Conservation (phyloP, 345 rosid species). For the Sisymbrium altissimum region DNA sequence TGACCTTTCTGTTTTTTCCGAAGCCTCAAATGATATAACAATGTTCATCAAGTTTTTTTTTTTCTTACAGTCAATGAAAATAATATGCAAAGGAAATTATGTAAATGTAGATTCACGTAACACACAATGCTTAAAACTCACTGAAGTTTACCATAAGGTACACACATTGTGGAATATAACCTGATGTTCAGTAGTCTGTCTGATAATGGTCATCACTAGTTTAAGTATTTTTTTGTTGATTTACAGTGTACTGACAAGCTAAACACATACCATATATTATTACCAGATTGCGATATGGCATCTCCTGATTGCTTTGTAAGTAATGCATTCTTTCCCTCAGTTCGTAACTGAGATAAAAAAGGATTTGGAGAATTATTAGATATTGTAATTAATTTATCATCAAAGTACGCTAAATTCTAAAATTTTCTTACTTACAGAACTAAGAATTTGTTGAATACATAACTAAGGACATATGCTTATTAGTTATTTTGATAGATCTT, state of each 20-base stretch:
- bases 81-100: slow-evolving; percentile 19
- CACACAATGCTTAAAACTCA: neutral
- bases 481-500: neutral
- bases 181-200: neutral
- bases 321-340: neutral
- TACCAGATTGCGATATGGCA: neutral
- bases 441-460: no score
- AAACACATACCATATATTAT: neutral
- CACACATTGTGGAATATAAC: neutral
- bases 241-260: slow-evolving; percentile 6
- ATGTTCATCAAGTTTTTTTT: neutral
- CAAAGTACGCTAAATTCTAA: no score
- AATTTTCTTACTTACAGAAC: no score
- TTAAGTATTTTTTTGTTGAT: neutral
- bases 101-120: neutral
- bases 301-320: slow-evolving; percentile 16
- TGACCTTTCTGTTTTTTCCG: neutral
- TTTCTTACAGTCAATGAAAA: slow-evolving; percentile 12
- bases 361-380: neutral
- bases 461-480: neutral
- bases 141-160: neutral
- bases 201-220: neutral
- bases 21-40: neutral
- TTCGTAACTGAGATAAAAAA: neutral
- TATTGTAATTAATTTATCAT: neutral